phyloP scores from a whole-genome alignment of 2,329 filamentous ascomycete species.

The Penicillium capsulatum region DNA sequence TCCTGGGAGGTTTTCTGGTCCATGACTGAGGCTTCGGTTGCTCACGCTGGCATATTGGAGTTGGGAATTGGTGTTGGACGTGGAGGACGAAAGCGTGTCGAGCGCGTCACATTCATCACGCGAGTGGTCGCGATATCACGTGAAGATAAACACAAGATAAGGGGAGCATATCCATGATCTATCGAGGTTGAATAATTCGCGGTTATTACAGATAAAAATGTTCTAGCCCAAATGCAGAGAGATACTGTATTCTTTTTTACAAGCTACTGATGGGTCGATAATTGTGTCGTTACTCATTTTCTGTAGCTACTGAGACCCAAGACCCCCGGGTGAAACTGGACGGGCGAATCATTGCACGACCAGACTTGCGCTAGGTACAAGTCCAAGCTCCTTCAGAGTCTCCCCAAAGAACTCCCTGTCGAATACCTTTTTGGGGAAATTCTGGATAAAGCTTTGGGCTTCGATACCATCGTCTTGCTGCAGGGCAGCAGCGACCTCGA shows the following conservation, averaged over 20 bases:
- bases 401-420: constrained; percentile 74
- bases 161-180: background rate
- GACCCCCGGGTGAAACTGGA: background rate
- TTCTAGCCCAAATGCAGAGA: no score
- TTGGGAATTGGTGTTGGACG: constrained; percentile 10
- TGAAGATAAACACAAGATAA: constrained; percentile 17
- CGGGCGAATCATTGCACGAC: constrained; percentile 55
- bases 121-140: constrained; percentile 34
- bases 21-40: constrained; percentile 1
- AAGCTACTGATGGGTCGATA: background rate
- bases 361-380: constrained; percentile 86
- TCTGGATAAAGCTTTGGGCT: constrained; percentile 75
- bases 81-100: constrained; percentile 13
- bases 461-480: constrained; percentile 64
- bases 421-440: constrained; percentile 81
- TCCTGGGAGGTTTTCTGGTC: constrained; percentile 3
- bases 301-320: constrained; percentile 5
- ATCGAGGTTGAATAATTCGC: no score
- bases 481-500: constrained; percentile 79
- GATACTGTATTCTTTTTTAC: background rate
- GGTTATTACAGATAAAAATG: no score
- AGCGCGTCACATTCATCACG: constrained; percentile 20
- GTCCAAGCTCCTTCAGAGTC: constrained; percentile 85
- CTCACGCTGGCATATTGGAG: constrained; percentile 48
- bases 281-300: constrained; percentile 11